Base-by-base conservation (phyloP, 176 grass and related monocot species). In the Aegilops longissima region DNA sequence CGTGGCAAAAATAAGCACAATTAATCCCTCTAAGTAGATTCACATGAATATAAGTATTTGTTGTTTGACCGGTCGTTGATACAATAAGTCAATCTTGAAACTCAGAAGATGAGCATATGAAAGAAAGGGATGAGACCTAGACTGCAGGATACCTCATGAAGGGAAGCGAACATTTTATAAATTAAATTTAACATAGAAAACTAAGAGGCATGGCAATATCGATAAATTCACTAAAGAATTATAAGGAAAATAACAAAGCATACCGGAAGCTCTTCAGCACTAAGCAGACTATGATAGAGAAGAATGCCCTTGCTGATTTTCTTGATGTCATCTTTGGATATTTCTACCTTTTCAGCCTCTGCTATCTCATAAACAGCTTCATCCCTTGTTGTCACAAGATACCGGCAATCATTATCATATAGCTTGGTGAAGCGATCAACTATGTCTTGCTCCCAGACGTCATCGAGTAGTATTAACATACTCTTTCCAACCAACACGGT, bases 391-490 rank as follows among this genome's bases (percentile, higher is more conserved):
- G 94, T 95, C 56, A 95, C 94, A 18, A 95, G 83, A 91, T 91
- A 95, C 18, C 67, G 77, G 44, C 94, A 95, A 54, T 91, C 91
- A 74, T 95, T 95, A 80, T 93, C 89, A 77, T 93, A 95, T 16
- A 95, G 73, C 33, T 76, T 90, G 1, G 86, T 86, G 84, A 95
- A 95, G 29, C 89, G 89, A 9, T 95, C 89, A 67, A 95, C 89
- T 78, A 95, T 93, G 76, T 93, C 89, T 78, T 93, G 94, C 85
- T 95, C 91, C 91, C 94, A 95, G 24, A 95, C 94, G 80, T 95
- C 91, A 93, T 95, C 94, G 58, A 91, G 91, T 38, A 95, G 84
- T 74, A 95, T 71, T 45, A 95, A 20, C 78, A 95, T 93, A 73
- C 78, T 91, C 82, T 77, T 95, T 44, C 91, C 94, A 6, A 95